These are phyloP conservation scores for Boechera stricta DNA, from an alignment of 345 rosid genomes.

Conservation along the genomic window DNA sequence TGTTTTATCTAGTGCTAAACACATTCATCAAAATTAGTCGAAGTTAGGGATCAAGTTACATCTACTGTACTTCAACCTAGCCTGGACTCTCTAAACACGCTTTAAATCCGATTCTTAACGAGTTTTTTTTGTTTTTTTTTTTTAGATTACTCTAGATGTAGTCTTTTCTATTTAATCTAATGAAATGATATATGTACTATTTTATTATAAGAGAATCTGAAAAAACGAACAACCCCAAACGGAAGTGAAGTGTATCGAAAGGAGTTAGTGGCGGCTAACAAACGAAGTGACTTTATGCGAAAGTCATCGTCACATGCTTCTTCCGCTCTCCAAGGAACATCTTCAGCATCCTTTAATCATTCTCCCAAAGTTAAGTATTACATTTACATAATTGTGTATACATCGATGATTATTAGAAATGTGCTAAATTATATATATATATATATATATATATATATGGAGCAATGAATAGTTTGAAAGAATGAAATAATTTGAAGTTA, in stretches of 20 bases:
- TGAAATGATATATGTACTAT: neutral
- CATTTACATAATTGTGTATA: neutral
- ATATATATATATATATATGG: neutral
- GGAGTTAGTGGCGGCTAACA: constrained; percentile 45
- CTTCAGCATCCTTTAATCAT: constrained; percentile 42
- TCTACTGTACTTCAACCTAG: neutral
- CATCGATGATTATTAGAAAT: neutral
- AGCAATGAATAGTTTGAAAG: constrained; percentile 18
- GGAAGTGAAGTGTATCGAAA: constrained; percentile 42
- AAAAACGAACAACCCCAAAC: constrained; percentile 27
- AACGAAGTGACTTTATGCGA: constrained; percentile 44
- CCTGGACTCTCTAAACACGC: constrained; percentile 2
- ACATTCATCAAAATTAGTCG: neutral
- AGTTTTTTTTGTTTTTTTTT: neutral
- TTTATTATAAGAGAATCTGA: neutral
- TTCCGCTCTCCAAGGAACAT: constrained; percentile 45
- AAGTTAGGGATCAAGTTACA: neutral
- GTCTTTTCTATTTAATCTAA: neutral
- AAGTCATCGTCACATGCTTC: constrained; percentile 53
- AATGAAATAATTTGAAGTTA: constrained; percentile 40
- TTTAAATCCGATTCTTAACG: neutral
- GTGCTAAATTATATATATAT: neutral
- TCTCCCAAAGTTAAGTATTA: constrained; percentile 46
- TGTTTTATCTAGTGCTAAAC: neutral
- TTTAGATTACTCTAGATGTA: neutral